Evolutionary conservation across 139 green algal species (phyloP).

Genomic region (Chlamydomonas sphaeroides): DNA sequence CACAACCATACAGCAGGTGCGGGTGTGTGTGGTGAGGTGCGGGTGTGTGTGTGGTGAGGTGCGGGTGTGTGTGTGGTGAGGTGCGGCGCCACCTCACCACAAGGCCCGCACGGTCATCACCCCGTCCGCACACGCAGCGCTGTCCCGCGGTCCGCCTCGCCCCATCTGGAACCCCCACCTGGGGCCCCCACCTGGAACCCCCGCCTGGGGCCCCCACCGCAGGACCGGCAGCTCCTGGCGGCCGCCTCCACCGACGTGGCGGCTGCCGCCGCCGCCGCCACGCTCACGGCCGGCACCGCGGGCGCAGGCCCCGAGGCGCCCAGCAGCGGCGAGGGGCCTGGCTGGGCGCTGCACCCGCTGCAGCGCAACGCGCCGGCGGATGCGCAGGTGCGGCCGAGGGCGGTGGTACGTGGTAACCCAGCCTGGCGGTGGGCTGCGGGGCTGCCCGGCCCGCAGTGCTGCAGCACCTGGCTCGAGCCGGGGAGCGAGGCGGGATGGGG

Average conservation of each 20-base stretch:
- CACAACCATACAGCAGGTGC: conserved; percentile 58
- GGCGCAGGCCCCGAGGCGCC: neutral
- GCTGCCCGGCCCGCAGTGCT: neutral
- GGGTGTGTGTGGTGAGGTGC: neutral
- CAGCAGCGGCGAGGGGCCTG: neutral
- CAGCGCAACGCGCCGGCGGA: too few relatives aligned
- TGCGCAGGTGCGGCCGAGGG: too few relatives aligned
- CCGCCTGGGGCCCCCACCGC: neutral
- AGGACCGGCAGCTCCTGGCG: conserved; percentile 16
- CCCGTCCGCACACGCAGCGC: too few relatives aligned
- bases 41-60: too few relatives aligned
- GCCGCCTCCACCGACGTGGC: neutral
- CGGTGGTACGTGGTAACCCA: too few relatives aligned
- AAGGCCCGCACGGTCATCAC: too few relatives aligned
- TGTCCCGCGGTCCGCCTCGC: too few relatives aligned
- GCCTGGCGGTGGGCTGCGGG: too few relatives aligned
- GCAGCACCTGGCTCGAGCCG: neutral
- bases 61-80: too few relatives aligned
- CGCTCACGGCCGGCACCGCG: neutral
- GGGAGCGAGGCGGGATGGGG: too few relatives aligned
- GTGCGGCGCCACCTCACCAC: too few relatives aligned
- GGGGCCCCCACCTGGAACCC: too few relatives aligned
- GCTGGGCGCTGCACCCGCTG: neutral
- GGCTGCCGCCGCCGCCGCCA: neutral
- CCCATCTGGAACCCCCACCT: neutral